A percentile compares a stretch with the other conserved stretches of the same genome.
Conservation (phyloP, 148 eudicot species). For the Chenopodium album region DNA sequence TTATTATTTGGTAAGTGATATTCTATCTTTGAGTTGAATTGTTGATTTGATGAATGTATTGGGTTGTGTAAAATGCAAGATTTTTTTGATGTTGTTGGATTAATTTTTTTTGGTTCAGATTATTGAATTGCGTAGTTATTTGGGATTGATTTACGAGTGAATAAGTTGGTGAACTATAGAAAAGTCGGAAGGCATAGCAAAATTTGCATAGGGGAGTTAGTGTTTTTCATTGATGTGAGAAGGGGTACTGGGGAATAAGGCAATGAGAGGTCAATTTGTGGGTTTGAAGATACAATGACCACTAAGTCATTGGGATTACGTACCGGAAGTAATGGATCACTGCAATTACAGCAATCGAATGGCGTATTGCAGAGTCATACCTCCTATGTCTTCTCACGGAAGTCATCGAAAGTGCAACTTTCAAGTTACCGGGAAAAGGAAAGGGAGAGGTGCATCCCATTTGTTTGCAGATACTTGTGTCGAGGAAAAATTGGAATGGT, state of each 20-base stretch:
- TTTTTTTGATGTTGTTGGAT: conserved; percentile 7
- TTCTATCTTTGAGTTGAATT: background rate
- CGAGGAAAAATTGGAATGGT: conserved; percentile 70
- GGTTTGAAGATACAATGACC: conserved; percentile 76
- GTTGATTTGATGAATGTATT: background rate
- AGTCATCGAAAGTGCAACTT: conserved; percentile 52
- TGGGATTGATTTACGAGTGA: conserved; percentile 2
- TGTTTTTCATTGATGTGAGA: conserved; percentile 10
- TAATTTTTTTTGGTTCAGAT: conserved; percentile 14
- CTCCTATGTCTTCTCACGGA: conserved; percentile 43
- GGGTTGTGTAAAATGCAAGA: background rate
- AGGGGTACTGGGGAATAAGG: conserved; percentile 36
- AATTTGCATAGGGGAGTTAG: background rate
- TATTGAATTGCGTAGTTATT: conserved; percentile 10
- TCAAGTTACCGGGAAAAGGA: conserved; percentile 77
- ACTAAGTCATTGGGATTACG: conserved; percentile 74
- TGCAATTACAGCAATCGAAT: conserved; percentile 60
- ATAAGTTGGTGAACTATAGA: background rate
- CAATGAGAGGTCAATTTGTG: conserved; percentile 52
- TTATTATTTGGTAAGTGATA: background rate
- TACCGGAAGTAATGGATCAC: conserved; percentile 65
- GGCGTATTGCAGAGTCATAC: conserved; percentile 53
- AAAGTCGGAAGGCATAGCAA: background rate
- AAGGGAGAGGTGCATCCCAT: conserved; percentile 66
- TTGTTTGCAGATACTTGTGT: conserved; percentile 45